Evolutionary conservation across 805 yeast genomes (phyloP).

Genomic region (Kodamaea nitidulidarum): DNA sequence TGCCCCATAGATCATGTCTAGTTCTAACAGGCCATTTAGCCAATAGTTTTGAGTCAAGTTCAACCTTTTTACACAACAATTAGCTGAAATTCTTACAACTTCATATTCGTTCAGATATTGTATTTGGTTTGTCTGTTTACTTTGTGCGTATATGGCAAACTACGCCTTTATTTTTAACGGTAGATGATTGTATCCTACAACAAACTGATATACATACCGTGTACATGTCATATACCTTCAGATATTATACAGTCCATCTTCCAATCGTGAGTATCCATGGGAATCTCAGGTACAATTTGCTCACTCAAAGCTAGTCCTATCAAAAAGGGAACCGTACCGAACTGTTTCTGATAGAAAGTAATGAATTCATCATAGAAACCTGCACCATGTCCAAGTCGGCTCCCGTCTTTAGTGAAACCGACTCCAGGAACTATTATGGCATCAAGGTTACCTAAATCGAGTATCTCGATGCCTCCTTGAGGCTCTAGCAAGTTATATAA

Average conservation of each 20-base stretch:
- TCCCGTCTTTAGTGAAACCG: conserved; percentile 54
- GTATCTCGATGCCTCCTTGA: conserved; percentile 24
- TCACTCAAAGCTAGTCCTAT: conserved; percentile 65
- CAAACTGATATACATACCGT: too few species aligned
- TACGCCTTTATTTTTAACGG: too few species aligned
- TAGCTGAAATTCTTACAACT: too few species aligned
- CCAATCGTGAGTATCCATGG: conserved; percentile 63
- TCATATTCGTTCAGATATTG: too few species aligned
- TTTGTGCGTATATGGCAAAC: too few species aligned
- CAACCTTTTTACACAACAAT: too few species aligned
- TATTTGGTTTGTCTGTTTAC: too few species aligned
- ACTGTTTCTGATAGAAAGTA: conserved; percentile 16
- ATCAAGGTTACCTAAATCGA: conserved; percentile 51
- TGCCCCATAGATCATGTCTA: too few species aligned
- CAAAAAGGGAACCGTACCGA: conserved; percentile 34
- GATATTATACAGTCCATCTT: conserved; percentile 36
- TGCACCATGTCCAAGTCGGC: conserved; percentile 85
- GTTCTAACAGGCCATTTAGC: too few species aligned
- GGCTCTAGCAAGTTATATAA: conserved; percentile 71
- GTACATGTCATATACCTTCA: neutral
- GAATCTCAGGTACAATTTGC: conserved; percentile 54
- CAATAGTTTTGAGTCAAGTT: too few species aligned
- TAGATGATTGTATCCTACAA: too few species aligned
- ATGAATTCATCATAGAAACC: conserved; percentile 81
- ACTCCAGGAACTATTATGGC: conserved; percentile 81